A percentile compares a stretch with the other conserved stretches of the same genome.
These are phyloP conservation scores for Phytopythium montanum DNA, from an alignment of 352 stramenopile genomes.

Conservation along the genomic window DNA sequence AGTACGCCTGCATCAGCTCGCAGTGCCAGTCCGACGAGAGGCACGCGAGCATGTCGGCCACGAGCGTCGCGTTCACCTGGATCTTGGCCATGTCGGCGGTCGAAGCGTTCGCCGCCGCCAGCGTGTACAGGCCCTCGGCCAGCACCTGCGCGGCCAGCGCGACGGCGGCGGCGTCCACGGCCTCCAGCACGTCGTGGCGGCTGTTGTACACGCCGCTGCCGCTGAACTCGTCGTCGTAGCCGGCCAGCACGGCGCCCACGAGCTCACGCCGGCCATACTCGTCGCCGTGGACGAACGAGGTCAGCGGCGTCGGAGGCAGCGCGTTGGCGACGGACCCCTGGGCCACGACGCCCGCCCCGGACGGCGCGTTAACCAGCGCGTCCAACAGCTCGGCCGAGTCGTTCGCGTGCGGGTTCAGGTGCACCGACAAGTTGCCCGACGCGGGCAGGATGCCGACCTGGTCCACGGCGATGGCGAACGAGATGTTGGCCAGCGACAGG, in stretches of 20 bases:
- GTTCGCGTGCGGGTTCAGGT: conserved; percentile 63
- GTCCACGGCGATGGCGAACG: conserved; percentile 73
- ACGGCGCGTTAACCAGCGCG: conserved; percentile 46
- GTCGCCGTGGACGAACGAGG: conserved; percentile 69
- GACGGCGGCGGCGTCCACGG: conserved; percentile 48
- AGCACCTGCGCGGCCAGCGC: conserved; percentile 64
- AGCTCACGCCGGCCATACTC: conserved; percentile 64
- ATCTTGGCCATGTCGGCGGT: conserved; percentile 31
- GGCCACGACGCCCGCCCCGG: conserved; percentile 28
- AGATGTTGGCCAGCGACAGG: conserved; percentile 52
- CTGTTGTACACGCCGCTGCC: conserved; percentile 53
- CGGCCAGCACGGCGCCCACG: conserved; percentile 59
- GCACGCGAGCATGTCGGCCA: conserved; percentile 53
- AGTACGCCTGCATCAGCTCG: conserved; percentile 64
- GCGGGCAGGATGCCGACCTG: conserved; percentile 59
- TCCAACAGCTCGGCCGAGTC: conserved; percentile 37
- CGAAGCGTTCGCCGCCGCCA: conserved; percentile 52
- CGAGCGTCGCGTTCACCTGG: conserved; percentile 51
- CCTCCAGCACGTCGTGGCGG: conserved; percentile 52
- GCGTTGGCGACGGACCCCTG: conserved; percentile 29
- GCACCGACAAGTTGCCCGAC: conserved; percentile 58
- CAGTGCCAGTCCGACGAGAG: conserved; percentile 69
- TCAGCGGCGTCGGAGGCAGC: conserved; percentile 59
- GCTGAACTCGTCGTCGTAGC: conserved; percentile 59
- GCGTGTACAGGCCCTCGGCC: conserved; percentile 62